Evolutionary conservation across 2,329 filamentous ascomycete species (phyloP).

Genomic region (Microsporum audouinii): DNA sequence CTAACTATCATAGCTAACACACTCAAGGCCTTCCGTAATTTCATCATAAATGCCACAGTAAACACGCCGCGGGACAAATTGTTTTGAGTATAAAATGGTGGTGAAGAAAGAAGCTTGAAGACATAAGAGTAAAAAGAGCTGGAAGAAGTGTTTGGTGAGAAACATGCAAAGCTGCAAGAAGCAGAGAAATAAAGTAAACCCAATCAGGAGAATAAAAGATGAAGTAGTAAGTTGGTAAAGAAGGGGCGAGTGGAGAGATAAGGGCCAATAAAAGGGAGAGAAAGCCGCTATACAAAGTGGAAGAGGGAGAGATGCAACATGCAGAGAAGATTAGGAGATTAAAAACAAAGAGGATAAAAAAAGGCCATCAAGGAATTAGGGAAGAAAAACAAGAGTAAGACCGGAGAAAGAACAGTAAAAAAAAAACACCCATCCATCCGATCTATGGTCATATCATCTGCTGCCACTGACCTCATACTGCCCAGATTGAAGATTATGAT

Average conservation of each 20-base stretch:
- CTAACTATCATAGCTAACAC: background rate
- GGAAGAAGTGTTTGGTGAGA: background rate
- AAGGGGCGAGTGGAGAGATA: background rate
- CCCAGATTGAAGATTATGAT: background rate
- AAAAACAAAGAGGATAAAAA: slow-evolving; percentile 6
- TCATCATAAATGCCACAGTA: background rate
- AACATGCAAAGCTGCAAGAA: background rate
- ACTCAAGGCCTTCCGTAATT: background rate
- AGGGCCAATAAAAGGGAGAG: background rate
- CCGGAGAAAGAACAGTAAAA: slow-evolving; percentile 7
- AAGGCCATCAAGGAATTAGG: slow-evolving; percentile 1
- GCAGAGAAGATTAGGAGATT: slow-evolving; percentile 1
- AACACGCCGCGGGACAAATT: background rate
- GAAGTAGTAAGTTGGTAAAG: background rate
- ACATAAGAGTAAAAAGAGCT: too few species aligned
- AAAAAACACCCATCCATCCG: slow-evolving; percentile 3
- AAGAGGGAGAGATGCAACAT: slow-evolving; percentile 2
- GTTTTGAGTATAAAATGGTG: background rate
- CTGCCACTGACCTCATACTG: background rate
- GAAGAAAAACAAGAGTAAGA: slow-evolving; percentile 5
- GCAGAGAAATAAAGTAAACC: background rate
- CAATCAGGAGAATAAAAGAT: background rate
- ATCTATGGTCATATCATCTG: slow-evolving; percentile 2
- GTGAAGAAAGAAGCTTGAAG: background rate
- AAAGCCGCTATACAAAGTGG: background rate